A percentile compares a stretch with the other conserved stretches of the same genome.
phyloP scores from a whole-genome alignment of 2,329 filamentous ascomycete species.

The Cladosporium phlei region DNA sequence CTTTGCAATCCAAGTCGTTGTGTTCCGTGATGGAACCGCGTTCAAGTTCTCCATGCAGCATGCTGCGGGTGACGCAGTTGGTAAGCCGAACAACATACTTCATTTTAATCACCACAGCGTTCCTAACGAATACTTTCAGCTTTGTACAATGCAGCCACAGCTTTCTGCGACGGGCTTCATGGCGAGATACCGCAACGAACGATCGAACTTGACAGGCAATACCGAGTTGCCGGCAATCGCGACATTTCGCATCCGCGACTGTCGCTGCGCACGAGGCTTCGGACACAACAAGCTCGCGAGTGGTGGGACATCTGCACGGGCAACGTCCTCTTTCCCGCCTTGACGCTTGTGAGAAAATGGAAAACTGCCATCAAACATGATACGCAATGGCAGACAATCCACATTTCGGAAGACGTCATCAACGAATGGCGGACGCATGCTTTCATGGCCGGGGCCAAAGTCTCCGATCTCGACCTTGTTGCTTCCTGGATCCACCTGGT shows the following conservation, averaged over 20 bases:
- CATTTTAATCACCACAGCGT: no score
- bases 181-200: no score
- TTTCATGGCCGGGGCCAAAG: neutral
- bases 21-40: neutral
- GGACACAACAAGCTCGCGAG: neutral
- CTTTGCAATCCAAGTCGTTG: neutral
- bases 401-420: neutral
- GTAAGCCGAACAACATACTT: no score
- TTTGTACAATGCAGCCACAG: no score
- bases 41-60: slow-evolving; percentile 6
- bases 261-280: no score
- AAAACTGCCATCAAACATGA: neutral
- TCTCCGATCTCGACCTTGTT: neutral
- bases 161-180: no score
- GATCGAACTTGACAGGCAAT: no score
- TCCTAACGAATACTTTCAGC: no score
- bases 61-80: slow-evolving; percentile 1
- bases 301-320: neutral
- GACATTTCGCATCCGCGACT: no score
- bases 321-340: neutral
- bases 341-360: neutral
- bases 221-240: no score
- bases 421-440: neutral
- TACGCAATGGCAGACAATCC: neutral
- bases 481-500: slow-evolving; percentile 2